Percentiles rank a stretch among this genome's conserved stretches.
Conservation (phyloP, 176 grass and related monocot species). For the Carex cristatella region DNA sequence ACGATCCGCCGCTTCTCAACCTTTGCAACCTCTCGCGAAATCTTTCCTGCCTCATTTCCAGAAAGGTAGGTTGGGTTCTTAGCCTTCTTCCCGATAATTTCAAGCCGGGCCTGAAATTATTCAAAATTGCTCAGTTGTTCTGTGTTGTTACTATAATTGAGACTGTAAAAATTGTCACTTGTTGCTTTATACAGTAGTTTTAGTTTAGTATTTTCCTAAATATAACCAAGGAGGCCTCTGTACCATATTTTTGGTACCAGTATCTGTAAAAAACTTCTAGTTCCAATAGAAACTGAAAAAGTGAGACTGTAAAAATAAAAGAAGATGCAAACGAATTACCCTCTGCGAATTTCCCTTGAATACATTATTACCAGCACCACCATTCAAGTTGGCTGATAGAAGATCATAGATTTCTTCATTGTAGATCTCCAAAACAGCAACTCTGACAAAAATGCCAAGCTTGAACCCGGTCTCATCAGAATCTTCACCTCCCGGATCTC, state of each 20-base stretch:
- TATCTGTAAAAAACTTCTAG: too few relatives aligned
- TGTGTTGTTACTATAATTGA: constrained; percentile 12
- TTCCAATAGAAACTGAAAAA: too few relatives aligned
- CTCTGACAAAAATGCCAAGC: constrained; percentile 53
- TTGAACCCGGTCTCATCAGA: constrained; percentile 44
- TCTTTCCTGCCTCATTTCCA: constrained; percentile 77
- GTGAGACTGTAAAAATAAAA: not conserved
- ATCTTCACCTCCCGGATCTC: not conserved
- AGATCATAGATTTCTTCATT: constrained; percentile 94
- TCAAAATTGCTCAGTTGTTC: constrained; percentile 9
- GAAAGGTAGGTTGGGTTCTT: constrained; percentile 84
- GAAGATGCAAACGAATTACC: constrained; percentile 30
- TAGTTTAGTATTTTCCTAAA: too few relatives aligned
- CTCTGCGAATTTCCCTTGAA: constrained; percentile 50
- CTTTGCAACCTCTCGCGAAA: constrained; percentile 79
- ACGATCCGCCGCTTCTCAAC: constrained; percentile 75
- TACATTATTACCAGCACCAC: constrained; percentile 6
- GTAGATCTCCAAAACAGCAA: constrained; percentile 74
- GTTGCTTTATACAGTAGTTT: too few relatives aligned
- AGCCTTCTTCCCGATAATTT: constrained; percentile 85
- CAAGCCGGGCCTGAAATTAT: constrained; percentile 45
- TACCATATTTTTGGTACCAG: too few relatives aligned
- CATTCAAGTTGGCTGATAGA: constrained; percentile 32
- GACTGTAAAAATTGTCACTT: not conserved
- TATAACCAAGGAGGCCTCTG: too few relatives aligned